These are phyloP conservation scores for Schizophyllum amplum DNA, from an alignment of 1,284 basidiomycete genomes.

Conservation along the genomic window DNA sequence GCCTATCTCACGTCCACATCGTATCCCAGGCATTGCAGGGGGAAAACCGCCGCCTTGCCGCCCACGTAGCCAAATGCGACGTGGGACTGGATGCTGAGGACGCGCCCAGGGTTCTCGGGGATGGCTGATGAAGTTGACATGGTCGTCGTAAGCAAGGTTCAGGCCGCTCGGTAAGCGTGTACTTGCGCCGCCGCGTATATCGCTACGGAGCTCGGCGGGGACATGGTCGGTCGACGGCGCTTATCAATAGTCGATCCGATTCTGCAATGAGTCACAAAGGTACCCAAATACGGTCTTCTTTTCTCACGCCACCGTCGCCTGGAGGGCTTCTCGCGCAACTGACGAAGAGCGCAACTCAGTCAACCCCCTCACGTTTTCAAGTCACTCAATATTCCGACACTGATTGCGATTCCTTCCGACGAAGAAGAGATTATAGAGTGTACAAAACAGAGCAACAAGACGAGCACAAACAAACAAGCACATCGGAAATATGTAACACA, in stretches of 20 bases:
- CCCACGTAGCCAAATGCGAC: conserved; percentile 97
- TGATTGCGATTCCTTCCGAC: not conserved
- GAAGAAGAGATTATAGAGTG: not conserved
- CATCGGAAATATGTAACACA: not conserved
- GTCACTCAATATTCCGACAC: not conserved
- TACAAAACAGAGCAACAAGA: not conserved
- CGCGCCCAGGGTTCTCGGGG: conserved; percentile 24
- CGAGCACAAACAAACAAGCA: not conserved
- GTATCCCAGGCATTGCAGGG: conserved; percentile 90
- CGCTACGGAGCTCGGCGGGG: not conserved
- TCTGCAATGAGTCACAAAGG: not conserved
- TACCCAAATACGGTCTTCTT: not conserved
- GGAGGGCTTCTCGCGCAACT: too few species aligned
- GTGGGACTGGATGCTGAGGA: conserved; percentile 88
- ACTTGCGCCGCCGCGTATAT: not conserved
- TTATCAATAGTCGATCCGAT: not conserved
- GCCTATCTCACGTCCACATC: conserved; percentile 81
- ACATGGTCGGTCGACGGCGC: not conserved
- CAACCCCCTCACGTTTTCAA: not conserved
- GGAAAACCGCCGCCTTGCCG: conserved; percentile 90
- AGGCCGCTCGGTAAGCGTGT: not conserved
- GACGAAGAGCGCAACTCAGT: too few species aligned
- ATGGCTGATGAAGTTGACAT: not conserved
- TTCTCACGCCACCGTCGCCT: not conserved
- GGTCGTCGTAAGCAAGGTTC: not conserved